phyloP scores from a whole-genome alignment of 176 grass and related monocot species.

The Aegilops bicornis region DNA sequence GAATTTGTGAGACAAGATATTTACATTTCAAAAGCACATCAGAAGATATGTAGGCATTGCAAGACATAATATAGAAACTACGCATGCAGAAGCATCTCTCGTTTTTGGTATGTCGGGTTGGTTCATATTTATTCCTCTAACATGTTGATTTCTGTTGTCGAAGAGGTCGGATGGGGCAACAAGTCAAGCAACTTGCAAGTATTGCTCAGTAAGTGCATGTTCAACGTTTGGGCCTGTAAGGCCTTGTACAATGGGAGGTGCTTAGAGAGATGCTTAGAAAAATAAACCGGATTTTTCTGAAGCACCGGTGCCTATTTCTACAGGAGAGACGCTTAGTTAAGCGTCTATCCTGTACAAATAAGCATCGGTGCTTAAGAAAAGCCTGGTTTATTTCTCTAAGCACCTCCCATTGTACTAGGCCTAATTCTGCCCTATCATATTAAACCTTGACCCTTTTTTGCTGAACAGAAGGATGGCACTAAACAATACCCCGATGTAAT shows the following conservation, averaged over 20 bases:
- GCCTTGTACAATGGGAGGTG: too few species aligned
- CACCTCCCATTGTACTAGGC: too few species aligned
- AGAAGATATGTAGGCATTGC: conserved; percentile 37
- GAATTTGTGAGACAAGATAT: conserved; percentile 22
- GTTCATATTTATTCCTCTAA: conserved; percentile 42
- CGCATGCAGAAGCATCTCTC: conserved; percentile 13
- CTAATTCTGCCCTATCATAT: conserved; percentile 27
- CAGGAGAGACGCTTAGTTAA: too few species aligned
- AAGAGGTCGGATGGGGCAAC: conserved; percentile 42
- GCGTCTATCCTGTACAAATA: too few species aligned
- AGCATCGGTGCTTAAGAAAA: too few species aligned
- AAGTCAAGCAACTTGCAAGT: conserved; percentile 64
- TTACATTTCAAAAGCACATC: conserved; percentile 32
- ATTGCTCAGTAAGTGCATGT: conserved; percentile 73
- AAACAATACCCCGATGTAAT: conserved; percentile 68
- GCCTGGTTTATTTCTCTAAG: too few species aligned
- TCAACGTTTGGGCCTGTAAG: conserved; percentile 21
- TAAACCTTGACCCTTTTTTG: conserved; percentile 41
- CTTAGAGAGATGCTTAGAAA: too few species aligned
- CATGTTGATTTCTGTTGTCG: conserved; percentile 27
- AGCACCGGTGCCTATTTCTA: too few species aligned
- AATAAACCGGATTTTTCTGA: too few species aligned
- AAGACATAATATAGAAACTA: conserved; percentile 44
- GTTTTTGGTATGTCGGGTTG: neutral
- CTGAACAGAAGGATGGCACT: conserved; percentile 52